Conservation (phyloP, 768 basidiomycete genomes). For the Crucibulum laeve region DNA sequence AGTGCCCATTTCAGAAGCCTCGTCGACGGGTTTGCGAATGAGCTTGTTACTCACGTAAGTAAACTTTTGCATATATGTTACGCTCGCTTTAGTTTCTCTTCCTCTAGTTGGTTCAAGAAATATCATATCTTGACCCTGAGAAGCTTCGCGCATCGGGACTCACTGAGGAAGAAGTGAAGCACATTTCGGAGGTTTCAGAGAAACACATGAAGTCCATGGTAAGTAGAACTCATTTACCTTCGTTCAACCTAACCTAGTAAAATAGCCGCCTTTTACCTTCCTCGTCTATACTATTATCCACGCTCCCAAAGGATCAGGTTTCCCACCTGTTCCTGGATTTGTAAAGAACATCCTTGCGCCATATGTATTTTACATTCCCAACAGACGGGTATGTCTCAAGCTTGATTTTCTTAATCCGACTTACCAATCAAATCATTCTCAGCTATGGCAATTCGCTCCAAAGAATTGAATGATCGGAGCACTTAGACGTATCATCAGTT, state of each 20-base stretch:
- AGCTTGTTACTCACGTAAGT: constrained; percentile 9
- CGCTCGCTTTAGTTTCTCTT: neutral
- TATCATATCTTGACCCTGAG: constrained; percentile 12
- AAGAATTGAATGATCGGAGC: constrained; percentile 5
- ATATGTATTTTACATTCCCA: constrained; percentile 11
- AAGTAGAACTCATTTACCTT: neutral
- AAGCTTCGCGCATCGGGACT: constrained; percentile 13
- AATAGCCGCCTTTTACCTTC: constrained; percentile 10
- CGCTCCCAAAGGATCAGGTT: constrained; percentile 10
- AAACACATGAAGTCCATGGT: constrained; percentile 16
- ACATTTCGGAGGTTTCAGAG: constrained; percentile 11
- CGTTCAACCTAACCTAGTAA: neutral
- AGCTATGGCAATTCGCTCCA: constrained; percentile 10
- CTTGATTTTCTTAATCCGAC: neutral
- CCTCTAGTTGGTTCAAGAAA: constrained; percentile 12
- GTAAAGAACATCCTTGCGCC: constrained; percentile 12
- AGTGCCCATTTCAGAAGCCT: constrained; percentile 3
- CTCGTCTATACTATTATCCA: constrained; percentile 13
- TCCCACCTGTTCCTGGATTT: constrained; percentile 12
- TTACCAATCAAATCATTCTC: neutral
- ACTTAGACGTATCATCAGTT: no score
- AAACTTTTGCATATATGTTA: neutral
- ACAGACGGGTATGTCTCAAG: constrained; percentile 9
- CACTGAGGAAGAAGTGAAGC: constrained; percentile 12
- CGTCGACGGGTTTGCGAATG: constrained; percentile 10